These are phyloP conservation scores for Chloranthus sessilifolius DNA, from an alignment of 164 flowering plant genomes.

Conservation along the genomic window DNA sequence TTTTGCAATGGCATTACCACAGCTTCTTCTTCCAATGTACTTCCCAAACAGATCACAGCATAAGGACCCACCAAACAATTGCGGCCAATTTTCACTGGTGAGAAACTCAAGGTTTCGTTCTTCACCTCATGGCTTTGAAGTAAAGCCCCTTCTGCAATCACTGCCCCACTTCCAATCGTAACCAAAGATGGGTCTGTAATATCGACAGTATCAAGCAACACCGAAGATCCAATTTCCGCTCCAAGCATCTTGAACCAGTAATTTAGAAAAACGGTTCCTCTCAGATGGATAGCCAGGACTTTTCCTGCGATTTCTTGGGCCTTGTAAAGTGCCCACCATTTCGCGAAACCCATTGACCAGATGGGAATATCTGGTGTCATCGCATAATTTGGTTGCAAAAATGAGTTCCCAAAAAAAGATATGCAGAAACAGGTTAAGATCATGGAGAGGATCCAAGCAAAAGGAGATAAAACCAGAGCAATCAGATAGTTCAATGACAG, in stretches of 20 bases:
- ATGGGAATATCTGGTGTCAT: slow-evolving; percentile 50
- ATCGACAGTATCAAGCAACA: slow-evolving; percentile 61
- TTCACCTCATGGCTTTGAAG: slow-evolving; percentile 73
- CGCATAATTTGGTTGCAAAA: slow-evolving; percentile 60
- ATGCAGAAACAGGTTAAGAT: slow-evolving; percentile 46
- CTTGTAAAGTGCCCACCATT: slow-evolving; percentile 82
- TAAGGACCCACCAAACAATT: slow-evolving; percentile 57
- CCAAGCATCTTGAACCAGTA: slow-evolving; percentile 79
- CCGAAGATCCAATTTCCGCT: slow-evolving; percentile 66
- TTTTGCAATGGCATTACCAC: slow-evolving; percentile 53
- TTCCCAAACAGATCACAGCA: slow-evolving; percentile 64
- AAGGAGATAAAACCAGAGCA: slow-evolving; percentile 46
- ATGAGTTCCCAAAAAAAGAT: slow-evolving; percentile 64
- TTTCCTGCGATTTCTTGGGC: slow-evolving; percentile 56
- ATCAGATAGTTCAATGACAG: slow-evolving; percentile 27
- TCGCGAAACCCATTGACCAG: slow-evolving; percentile 60
- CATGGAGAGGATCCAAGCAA: slow-evolving; percentile 63
- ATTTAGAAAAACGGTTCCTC: slow-evolving; percentile 70
- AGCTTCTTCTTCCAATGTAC: slow-evolving; percentile 35
- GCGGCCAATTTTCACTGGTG: slow-evolving; percentile 50
- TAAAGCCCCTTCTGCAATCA: slow-evolving; percentile 69
- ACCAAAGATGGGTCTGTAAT: slow-evolving; percentile 75
- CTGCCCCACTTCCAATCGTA: slow-evolving; percentile 63
- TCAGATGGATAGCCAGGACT: slow-evolving; percentile 61
- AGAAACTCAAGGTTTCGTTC: slow-evolving; percentile 58